phyloP scores from a whole-genome alignment of 768 basidiomycete species.

The Pleurotus djamor region DNA sequence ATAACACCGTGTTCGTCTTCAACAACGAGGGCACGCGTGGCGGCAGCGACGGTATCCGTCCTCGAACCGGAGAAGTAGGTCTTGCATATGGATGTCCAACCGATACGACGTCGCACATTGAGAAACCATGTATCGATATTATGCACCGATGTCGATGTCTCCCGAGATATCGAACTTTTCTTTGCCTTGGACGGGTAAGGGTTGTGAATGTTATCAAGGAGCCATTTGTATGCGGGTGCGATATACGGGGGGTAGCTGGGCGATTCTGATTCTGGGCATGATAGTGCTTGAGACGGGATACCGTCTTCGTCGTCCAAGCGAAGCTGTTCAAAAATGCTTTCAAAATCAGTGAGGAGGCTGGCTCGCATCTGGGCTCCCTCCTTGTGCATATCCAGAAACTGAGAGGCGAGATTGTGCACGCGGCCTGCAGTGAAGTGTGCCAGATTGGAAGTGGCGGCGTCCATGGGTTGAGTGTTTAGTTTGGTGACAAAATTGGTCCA shows the following conservation, averaged over 20 bases:
- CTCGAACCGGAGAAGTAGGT: slow-evolving; percentile 28
- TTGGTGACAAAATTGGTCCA: slow-evolving; percentile 10
- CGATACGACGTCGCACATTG: slow-evolving; percentile 45
- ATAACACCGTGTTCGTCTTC: slow-evolving; percentile 13
- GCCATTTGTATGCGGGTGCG: slow-evolving; percentile 25
- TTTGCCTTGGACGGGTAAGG: slow-evolving; percentile 28
- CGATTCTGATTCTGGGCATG: neutral
- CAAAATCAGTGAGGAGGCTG: slow-evolving; percentile 8
- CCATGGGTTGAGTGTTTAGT: slow-evolving; percentile 5
- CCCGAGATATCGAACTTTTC: slow-evolving; percentile 22
- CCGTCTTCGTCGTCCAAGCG: neutral
- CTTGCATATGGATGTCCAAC: slow-evolving; percentile 44
- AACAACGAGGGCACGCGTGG: slow-evolving; percentile 26
- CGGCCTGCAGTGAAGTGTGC: slow-evolving; percentile 13
- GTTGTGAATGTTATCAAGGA: slow-evolving; percentile 28
- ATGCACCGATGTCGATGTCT: slow-evolving; percentile 18
- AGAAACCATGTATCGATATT: slow-evolving; percentile 47
- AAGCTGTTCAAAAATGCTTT: slow-evolving; percentile 11
- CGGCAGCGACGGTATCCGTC: slow-evolving; percentile 32
- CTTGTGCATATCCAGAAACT: slow-evolving; percentile 8
- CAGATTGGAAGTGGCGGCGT: slow-evolving; percentile 5
- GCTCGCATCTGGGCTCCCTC: slow-evolving; percentile 3
- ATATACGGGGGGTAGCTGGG: slow-evolving; percentile 20
- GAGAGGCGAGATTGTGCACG: slow-evolving; percentile 10
- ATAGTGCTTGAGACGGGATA: neutral